Percentiles rank a stretch among this genome's conserved stretches.
Conservation (phyloP, 2,329 filamentous ascomycete genomes). For the Periconia sp. region DNA sequence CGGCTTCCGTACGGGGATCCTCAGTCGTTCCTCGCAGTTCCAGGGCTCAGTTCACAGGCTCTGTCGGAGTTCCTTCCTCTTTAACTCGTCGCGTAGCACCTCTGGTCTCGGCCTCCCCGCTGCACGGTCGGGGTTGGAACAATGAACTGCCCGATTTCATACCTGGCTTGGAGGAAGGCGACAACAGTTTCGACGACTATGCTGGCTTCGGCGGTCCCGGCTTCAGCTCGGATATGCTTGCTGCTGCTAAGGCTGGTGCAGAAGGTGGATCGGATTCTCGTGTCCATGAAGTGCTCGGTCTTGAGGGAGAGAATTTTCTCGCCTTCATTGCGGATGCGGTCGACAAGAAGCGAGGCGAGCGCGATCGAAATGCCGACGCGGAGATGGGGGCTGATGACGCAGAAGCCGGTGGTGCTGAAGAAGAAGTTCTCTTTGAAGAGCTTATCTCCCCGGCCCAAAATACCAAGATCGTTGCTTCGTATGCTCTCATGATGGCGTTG, state of each 20-base stretch:
- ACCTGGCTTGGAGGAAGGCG: constrained; percentile 30
- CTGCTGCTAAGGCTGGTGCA: not conserved
- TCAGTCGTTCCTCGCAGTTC: constrained; percentile 43
- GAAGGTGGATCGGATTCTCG: constrained; percentile 48
- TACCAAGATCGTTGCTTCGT: constrained; percentile 63
- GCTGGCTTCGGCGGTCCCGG: constrained; percentile 20
- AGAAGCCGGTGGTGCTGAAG: constrained; percentile 16
- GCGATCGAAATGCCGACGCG: constrained; percentile 10
- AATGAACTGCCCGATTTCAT: constrained; percentile 29
- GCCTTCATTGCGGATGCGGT: constrained; percentile 58
- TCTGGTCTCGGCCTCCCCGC: constrained; percentile 62
- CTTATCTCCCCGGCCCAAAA: constrained; percentile 64
- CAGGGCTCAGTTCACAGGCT: constrained; percentile 45
- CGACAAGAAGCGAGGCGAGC: constrained; percentile 27
- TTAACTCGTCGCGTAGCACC: constrained; percentile 50
- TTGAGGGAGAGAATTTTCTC: constrained; percentile 65
- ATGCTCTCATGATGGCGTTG: constrained; percentile 46
- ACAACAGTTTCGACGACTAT: constrained; percentile 25
- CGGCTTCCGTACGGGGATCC: constrained; percentile 57
- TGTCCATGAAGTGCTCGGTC: constrained; percentile 56
- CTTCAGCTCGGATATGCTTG: constrained; percentile 21
- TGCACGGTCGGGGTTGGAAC: constrained; percentile 54
- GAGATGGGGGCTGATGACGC: constrained; percentile 22
- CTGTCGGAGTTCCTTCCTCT: constrained; percentile 35
- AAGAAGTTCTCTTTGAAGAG: constrained; percentile 65